A percentile compares a stretch with the other conserved stretches of the same genome.
These are phyloP conservation scores for Seiridium unicorne DNA, from an alignment of 2,329 filamentous ascomycete species.

Conservation along the genomic window DNA sequence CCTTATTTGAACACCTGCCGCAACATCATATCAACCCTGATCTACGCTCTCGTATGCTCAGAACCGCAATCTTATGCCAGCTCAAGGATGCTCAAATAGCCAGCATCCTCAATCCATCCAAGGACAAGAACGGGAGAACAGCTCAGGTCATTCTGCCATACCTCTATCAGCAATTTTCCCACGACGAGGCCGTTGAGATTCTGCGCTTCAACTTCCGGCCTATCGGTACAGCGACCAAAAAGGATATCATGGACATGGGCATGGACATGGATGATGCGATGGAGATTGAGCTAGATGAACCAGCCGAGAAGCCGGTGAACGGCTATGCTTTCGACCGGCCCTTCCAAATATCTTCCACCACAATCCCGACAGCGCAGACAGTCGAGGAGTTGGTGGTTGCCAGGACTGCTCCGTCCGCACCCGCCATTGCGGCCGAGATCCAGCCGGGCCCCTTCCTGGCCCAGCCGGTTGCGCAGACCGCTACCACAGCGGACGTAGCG, in stretches of 20 bases:
- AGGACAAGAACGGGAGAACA: conserved; percentile 60
- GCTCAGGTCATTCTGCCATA: conserved; percentile 79
- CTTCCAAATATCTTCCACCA: conserved; percentile 13
- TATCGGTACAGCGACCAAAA: conserved; percentile 22
- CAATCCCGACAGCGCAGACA: conserved; percentile 3
- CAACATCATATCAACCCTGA: conserved; percentile 68
- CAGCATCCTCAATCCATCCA: conserved; percentile 76
- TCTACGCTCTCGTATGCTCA: conserved; percentile 73
- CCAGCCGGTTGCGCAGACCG: conserved; percentile 21
- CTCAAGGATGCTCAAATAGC: conserved; percentile 74
- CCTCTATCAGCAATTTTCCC: conserved; percentile 63
- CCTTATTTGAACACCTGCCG: conserved; percentile 61
- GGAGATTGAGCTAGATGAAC: conserved; percentile 27
- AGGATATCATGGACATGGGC: conserved; percentile 32
- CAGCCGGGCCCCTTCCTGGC: conserved; percentile 22
- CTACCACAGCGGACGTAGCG: conserved; percentile 1
- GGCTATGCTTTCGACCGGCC: conserved; percentile 21
- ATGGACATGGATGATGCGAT: conserved; percentile 35
- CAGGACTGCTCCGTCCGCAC: conserved; percentile 7
- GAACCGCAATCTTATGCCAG: conserved; percentile 71
- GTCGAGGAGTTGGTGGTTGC: not conserved
- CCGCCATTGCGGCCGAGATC: conserved; percentile 11
- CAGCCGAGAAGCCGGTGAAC: conserved; percentile 18
- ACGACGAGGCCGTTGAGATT: conserved; percentile 67
- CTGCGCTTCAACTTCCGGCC: conserved; percentile 60